phyloP scores from a whole-genome alignment of 2,329 filamentous ascomycete species.

The Trichophyton benhamiae region DNA sequence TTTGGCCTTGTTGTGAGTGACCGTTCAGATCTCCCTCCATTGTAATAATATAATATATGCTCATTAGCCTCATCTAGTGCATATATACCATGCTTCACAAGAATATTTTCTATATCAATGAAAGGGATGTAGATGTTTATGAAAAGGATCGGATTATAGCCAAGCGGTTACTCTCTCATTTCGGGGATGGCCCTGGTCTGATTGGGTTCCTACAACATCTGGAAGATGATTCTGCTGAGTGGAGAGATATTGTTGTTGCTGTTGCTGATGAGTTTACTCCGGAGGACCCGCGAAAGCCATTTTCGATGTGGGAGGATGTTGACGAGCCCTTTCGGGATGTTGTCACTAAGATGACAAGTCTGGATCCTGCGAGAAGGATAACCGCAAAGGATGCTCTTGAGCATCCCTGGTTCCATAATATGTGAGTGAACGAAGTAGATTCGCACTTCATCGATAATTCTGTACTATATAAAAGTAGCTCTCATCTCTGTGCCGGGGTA shows the following conservation, averaged over 20 bases:
- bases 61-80: not conserved
- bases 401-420: not conserved
- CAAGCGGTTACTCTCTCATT: constrained; percentile 7
- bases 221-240: not conserved
- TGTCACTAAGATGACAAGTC: not conserved
- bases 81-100: not conserved
- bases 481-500: too few relatives aligned
- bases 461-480: too few relatives aligned
- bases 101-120: not conserved
- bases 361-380: not conserved
- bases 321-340: not conserved
- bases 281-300: not conserved
- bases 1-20: constrained; percentile 8
- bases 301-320: not conserved
- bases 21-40: not conserved
- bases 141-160: constrained; percentile 7
- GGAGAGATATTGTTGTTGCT: not conserved
- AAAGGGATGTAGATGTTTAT: not conserved
- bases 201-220: constrained; percentile 4
- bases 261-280: not conserved
- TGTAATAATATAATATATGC: not conserved
- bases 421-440: constrained; percentile 9
- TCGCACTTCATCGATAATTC: too few relatives aligned
- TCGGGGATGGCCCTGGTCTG: constrained; percentile 1
- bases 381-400: not conserved